Conservation (phyloP, 805 yeast species). For the Saturnispora gosingensis region DNA sequence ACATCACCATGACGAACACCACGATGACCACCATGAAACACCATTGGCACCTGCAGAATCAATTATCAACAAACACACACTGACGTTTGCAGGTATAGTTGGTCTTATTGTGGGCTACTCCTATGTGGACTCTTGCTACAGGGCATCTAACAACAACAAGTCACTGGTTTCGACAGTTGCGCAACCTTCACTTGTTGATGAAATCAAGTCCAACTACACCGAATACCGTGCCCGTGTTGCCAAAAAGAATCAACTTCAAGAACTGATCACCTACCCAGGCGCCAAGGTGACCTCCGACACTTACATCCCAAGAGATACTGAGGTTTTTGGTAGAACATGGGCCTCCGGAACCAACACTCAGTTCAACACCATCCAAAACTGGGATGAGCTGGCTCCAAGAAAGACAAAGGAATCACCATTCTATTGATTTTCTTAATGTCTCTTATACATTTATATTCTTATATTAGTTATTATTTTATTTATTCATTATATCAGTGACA, state of each 20-base stretch:
- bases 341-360: conserved; percentile 22
- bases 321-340: conserved; percentile 26
- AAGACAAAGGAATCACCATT: conserved; percentile 23
- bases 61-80: conserved; percentile 21
- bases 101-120: conserved; percentile 34
- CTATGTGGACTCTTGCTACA: conserved; percentile 40
- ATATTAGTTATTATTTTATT: conserved; percentile 1
- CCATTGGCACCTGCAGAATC: conserved; percentile 23
- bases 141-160: conserved; percentile 32
- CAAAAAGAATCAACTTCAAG: conserved; percentile 14
- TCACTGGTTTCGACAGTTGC: conserved; percentile 17
- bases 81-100: conserved; percentile 15
- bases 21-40: conserved; percentile 16
- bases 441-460: not conserved
- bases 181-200: conserved; percentile 13
- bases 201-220: conserved; percentile 17
- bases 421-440: conserved; percentile 1
- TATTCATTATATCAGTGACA: not conserved
- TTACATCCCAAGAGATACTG: conserved; percentile 19
- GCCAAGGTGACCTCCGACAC: conserved; percentile 13
- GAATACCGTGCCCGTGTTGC: conserved; percentile 20
- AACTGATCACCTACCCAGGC: conserved; percentile 16
- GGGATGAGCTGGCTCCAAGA: conserved; percentile 25
- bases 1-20: conserved; percentile 11
- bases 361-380: conserved; percentile 22